phyloP scores from a whole-genome alignment of 306 rosid species.

The Quercus gilva region DNA sequence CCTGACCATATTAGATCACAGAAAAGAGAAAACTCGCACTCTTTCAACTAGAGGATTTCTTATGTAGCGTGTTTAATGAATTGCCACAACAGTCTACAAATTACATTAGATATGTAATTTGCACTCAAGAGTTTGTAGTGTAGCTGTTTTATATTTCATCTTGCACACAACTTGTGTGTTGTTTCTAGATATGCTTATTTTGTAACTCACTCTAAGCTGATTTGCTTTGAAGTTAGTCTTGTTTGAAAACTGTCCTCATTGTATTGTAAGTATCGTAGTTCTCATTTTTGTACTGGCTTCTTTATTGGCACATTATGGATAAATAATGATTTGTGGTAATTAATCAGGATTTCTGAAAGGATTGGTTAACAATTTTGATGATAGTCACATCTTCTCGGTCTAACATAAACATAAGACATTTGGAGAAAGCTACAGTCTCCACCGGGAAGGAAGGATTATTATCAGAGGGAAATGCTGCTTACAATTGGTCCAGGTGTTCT shows the following conservation, averaged over 20 bases:
- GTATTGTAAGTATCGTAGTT: neutral
- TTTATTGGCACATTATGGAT: neutral
- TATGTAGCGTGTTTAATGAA: neutral
- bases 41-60: neutral
- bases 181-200: neutral
- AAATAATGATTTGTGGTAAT: neutral
- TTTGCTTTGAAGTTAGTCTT: neutral
- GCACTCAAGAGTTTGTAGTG: neutral
- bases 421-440: conserved; percentile 97
- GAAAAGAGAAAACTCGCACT: neutral
- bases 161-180: neutral
- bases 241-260: neutral
- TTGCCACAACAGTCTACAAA: neutral
- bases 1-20: neutral
- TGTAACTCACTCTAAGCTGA: neutral
- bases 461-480: conserved; percentile 93
- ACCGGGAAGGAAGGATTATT: conserved; percentile 96
- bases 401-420: conserved; percentile 94
- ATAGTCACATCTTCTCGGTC: conserved; percentile 92
- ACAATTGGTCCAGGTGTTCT: conserved; percentile 95
- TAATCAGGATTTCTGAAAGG: conserved; percentile 86
- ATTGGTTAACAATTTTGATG: conserved; percentile 89
- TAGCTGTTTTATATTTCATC: neutral
- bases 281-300: neutral
- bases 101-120: neutral